Evolutionary conservation across 164 flowering plant genomes (phyloP), one percentile per base, ranked within the genome.

Genomic region (Santalum album): DNA sequence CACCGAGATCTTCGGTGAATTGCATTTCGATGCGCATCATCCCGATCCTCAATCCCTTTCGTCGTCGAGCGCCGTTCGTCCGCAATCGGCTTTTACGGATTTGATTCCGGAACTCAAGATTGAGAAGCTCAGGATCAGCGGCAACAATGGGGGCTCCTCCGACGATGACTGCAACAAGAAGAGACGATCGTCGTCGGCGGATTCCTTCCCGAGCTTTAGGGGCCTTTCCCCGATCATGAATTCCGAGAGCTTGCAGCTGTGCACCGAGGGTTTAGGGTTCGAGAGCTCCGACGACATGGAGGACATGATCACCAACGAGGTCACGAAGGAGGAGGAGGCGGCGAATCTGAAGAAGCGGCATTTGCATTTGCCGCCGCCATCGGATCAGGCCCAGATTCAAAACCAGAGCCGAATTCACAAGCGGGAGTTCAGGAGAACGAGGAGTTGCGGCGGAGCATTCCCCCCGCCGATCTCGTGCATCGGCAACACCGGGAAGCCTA

Each of bases 401-500:
- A 15, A 15, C 16, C 17, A 15, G 15, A 10, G 12, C 2, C 15
- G 36, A 7, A 12, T 7, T 12, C 10, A 12, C 36, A 12, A 15
- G 42, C 9, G 14, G 0, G 70, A 66, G 16, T 52, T 48, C 22
- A 71, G 63, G 66, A 71, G 65, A 57, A 52, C 72, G 16, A 77
- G 65, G 46, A 56, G 49, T 1, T 36, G 25, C 1, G 64, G 59
- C 12, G 46, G 51, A 50, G 49, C 32, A 39, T 84, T 78, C 20
- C 98, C 98, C 17, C 98, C 98, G 1, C 96, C 98, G 0, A 86
- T 88, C 24, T 78, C 98, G 36, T 62, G 76, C 38, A 77, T 88
- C 25, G 86, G 95, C 10, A 76, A 70, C 63, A 77, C 57, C 38
- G 98, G 98, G 12, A 86, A 72, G 77, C 87, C 96, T 0, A 66